Conservation (phyloP, 2,329 filamentous ascomycete species). For the Colletotrichum shisoi region DNA sequence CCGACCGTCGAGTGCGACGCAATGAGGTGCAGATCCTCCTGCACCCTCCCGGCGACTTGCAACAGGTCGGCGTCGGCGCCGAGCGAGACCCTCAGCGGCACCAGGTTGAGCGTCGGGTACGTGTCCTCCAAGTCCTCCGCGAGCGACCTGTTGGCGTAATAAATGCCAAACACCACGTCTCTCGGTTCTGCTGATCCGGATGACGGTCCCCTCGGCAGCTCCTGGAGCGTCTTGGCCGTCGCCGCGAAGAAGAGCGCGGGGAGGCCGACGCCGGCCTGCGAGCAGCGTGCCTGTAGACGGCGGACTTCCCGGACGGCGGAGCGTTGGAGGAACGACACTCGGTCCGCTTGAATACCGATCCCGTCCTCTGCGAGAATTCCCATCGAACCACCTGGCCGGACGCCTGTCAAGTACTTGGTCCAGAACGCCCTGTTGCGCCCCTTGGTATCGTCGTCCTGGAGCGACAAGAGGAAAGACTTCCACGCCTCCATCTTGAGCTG, state of each 20-base stretch:
- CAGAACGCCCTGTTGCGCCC: conserved; percentile 15
- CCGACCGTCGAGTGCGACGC: conserved; percentile 62
- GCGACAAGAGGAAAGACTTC: conserved; percentile 20
- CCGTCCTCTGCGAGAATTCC: conserved; percentile 24
- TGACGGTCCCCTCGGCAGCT: not conserved
- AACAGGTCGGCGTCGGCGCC: conserved; percentile 50
- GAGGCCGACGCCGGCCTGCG: conserved; percentile 63
- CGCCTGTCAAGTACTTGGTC: conserved; percentile 44
- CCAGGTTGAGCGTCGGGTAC: conserved; percentile 79
- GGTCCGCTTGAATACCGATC: conserved; percentile 44
- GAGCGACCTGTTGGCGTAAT: conserved; percentile 77
- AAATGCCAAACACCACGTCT: conserved; percentile 75
- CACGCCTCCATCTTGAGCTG: not conserved
- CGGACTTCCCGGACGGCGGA: conserved; percentile 54
- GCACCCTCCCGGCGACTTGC: conserved; percentile 67
- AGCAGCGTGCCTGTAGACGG: conserved; percentile 50
- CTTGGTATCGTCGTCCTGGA: not conserved
- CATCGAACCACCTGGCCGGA: conserved; percentile 38
- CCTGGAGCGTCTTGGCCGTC: conserved; percentile 60
- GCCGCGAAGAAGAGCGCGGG: conserved; percentile 80
- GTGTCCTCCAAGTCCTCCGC: conserved; percentile 57
- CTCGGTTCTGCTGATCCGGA: conserved; percentile 25
- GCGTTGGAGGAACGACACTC: conserved; percentile 54
- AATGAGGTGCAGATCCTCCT: conserved; percentile 72
- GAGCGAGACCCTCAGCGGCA: conserved; percentile 70